A percentile compares a stretch with the other conserved stretches of the same genome.
phyloP scores from a whole-genome alignment of 306 rosid species.

The Cicer cuneatum region DNA sequence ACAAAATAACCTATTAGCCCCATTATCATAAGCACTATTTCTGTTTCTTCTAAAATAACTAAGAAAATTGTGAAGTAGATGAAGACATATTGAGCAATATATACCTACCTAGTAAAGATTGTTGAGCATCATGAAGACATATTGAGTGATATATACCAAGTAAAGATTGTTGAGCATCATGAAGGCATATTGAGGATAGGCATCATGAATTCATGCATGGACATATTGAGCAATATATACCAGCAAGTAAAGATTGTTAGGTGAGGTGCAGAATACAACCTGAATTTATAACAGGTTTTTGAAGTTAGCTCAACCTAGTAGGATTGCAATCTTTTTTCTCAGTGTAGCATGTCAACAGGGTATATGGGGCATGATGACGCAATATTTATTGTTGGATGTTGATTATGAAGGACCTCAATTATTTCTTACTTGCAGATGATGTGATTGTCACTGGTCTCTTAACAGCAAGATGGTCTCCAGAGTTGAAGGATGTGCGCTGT shows the following conservation, averaged over 20 bases:
- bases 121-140: background rate
- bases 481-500: conserved; percentile 91
- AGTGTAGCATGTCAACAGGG: conserved; percentile 1
- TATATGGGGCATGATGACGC: conserved; percentile 22
- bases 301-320: background rate
- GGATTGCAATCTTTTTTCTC: background rate
- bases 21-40: background rate
- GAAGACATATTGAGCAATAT: conserved; percentile 6
- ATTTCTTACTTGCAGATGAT: conserved; percentile 62
- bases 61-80: background rate
- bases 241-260: background rate
- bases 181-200: too few species aligned
- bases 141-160: background rate
- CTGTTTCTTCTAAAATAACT: background rate
- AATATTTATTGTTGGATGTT: conserved; percentile 22
- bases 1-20: background rate
- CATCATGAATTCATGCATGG: background rate
- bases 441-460: conserved; percentile 82
- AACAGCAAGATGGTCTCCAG: conserved; percentile 97
- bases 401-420: conserved; percentile 18
- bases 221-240: background rate
- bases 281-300: background rate
- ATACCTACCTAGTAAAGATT: conserved; percentile 5
- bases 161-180: background rate
- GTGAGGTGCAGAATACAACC: background rate